Evolutionary conservation across 2,329 filamentous ascomycete genomes (phyloP), one percentile per base, ranked within the genome.

Genomic region (Ophiognomonia clavigignenti-juglandacearum): DNA sequence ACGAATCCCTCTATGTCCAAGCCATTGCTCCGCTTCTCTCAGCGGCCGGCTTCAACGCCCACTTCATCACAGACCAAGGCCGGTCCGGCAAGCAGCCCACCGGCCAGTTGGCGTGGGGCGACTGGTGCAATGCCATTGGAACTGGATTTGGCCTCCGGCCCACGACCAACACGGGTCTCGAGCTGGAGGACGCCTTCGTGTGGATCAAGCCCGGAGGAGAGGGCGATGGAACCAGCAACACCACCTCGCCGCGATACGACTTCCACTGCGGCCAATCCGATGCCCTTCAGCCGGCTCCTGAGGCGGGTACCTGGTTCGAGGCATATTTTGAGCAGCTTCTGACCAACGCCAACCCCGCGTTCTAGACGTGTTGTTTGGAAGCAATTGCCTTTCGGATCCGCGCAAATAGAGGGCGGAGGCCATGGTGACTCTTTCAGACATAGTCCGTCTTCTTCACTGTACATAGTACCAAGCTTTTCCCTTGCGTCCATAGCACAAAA

Each of bases 171-270:
- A 86, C 82, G 8, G 78, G 77, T 13, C 72, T 80, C 53, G 59
- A 64, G 2, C 67, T 82, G 16, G 69, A 76, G 27, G 83, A 86
- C 61, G 80, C 82, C 34, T 82, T 86, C 54, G 82, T 85, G 48
- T 86, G 83, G 83, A 69, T 85, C 56, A 86, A 86, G 73, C 83
- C 83, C 4, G 83, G 83, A 53, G 74, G 74, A 51, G 74, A 77
- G 60, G 86, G 68, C 37, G 72, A 75, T 53, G 71, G 71, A 53
- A 74, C 71, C 31, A 74, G 69, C 29, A 64, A 78, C 57, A 68
- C 65, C 32, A 64, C 56, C 27, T 70, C 78, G 9, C 53, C 64
- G 18, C 73, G 74, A 43, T 82, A 77, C 59, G 77, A 81, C 63
- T 54, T 48, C 41, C 67, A 76, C 63, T 80, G 76, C 51, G 78